Percentiles rank a stretch among this genome's conserved stretches.
These are phyloP conservation scores for Phytophthora cajani DNA, from an alignment of 352 stramenopile genomes.

Conservation along the genomic window DNA sequence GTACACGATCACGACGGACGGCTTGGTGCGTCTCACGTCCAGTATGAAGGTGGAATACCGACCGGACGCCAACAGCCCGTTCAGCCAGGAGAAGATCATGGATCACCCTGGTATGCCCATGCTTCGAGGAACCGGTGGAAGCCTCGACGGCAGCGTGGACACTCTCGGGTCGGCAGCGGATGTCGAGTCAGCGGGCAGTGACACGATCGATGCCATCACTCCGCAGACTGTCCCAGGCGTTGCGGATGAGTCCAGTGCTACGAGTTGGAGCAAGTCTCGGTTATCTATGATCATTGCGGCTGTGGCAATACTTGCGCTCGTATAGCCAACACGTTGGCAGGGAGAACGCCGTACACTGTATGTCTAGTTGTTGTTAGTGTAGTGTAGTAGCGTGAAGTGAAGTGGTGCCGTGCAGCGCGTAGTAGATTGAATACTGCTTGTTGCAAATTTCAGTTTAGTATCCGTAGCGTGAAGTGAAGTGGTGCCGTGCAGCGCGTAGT, in stretches of 20 bases:
- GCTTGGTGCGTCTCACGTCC: constrained; percentile 40
- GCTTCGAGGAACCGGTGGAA: constrained; percentile 6
- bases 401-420: background rate
- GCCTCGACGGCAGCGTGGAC: constrained; percentile 1
- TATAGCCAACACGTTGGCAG: background rate
- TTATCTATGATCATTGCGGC: background rate
- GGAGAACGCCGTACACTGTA: background rate
- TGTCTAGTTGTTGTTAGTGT: background rate
- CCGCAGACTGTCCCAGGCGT: constrained; percentile 8
- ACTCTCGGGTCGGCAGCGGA: background rate
- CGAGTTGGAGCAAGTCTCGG: background rate
- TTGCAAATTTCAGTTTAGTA: too few relatives aligned
- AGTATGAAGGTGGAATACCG: constrained; percentile 60
- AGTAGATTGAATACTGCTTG: background rate
- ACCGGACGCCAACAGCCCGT: constrained; percentile 17
- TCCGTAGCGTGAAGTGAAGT: background rate
- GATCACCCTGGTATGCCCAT: constrained; percentile 9
- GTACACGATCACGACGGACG: constrained; percentile 46
- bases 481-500: background rate
- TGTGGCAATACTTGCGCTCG: background rate
- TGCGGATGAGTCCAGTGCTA: constrained; percentile 1
- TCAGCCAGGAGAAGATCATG: constrained; percentile 37
- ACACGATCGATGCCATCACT: constrained; percentile 8
- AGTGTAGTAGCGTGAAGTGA: background rate
- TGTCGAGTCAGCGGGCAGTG: background rate